Evolutionary conservation across 306 rosid genomes (phyloP).

Genomic region (Fagus sylvatica): DNA sequence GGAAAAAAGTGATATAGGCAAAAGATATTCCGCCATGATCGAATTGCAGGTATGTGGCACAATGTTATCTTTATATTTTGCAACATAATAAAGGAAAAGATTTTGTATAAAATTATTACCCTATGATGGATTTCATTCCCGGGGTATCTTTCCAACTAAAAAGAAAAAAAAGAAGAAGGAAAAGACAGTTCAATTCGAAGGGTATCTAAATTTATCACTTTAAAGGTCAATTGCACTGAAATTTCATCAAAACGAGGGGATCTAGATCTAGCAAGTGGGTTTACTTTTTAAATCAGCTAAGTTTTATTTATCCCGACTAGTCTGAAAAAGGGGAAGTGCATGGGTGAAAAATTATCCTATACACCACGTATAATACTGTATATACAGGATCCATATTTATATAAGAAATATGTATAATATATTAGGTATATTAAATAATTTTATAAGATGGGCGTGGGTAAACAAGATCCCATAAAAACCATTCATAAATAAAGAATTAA

Average conservation of each 20-base stretch:
- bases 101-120: conserved; percentile 25
- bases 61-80: background rate
- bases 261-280: conserved; percentile 31
- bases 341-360: no score
- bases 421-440: no score
- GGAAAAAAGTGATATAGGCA: conserved; percentile 15
- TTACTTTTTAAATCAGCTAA: conserved; percentile 10
- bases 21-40: conserved; percentile 30
- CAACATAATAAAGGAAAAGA: conserved; percentile 8
- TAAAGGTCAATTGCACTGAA: conserved; percentile 33
- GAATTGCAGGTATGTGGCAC: background rate
- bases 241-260: conserved; percentile 27
- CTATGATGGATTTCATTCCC: conserved; percentile 31
- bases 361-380: no score
- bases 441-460: no score
- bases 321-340: no score
- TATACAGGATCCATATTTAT: no score
- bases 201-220: conserved; percentile 24
- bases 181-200: conserved; percentile 1
- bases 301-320: background rate
- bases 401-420: no score
- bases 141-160: conserved; percentile 24
- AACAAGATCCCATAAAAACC: background rate
- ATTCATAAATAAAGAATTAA: conserved; percentile 3
- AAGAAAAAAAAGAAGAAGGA: conserved; percentile 2